Conservation (phyloP, 371 early-diverging fungal species). For the Mucor saturninus region DNA sequence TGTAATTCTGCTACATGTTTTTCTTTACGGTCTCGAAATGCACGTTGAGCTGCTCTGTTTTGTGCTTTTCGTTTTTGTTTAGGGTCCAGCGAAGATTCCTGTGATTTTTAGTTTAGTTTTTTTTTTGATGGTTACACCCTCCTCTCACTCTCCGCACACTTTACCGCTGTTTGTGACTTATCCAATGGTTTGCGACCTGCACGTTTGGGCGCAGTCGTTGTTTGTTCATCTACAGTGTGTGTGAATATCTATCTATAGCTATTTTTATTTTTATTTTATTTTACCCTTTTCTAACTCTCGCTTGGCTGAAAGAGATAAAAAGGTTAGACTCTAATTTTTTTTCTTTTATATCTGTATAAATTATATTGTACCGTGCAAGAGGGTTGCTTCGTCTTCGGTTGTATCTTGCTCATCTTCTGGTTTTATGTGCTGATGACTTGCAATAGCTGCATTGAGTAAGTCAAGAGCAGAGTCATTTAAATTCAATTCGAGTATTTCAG, state of each 20-base stretch:
- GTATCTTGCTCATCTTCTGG: conserved; percentile 11
- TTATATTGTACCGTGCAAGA: neutral
- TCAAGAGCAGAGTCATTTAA: conserved; percentile 28
- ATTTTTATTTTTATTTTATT: neutral
- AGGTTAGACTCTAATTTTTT: neutral
- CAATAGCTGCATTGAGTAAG: conserved; percentile 42
- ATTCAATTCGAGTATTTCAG: conserved; percentile 20
- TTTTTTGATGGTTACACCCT: conserved; percentile 1
- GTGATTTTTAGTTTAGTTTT: conserved; percentile 1
- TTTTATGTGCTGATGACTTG: conserved; percentile 28
- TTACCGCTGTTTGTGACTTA: conserved; percentile 33
- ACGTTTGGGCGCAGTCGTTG: conserved; percentile 32
- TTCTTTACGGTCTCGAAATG: conserved; percentile 79
- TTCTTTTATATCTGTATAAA: neutral
- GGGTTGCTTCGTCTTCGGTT: neutral
- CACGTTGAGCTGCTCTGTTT: conserved; percentile 80
- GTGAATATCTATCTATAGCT: neutral
- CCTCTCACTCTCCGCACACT: neutral
- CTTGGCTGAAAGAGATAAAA: conserved; percentile 4
- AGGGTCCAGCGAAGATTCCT: conserved; percentile 34
- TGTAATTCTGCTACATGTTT: conserved; percentile 69
- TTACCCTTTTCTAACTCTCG: conserved; percentile 29
- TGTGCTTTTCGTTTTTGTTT: conserved; percentile 77
- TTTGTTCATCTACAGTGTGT: conserved; percentile 22
- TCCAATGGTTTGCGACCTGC: conserved; percentile 49